These are phyloP conservation scores for Xylariaceae sp. DNA, from an alignment of 2,329 filamentous ascomycete genomes.

Conservation along the genomic window DNA sequence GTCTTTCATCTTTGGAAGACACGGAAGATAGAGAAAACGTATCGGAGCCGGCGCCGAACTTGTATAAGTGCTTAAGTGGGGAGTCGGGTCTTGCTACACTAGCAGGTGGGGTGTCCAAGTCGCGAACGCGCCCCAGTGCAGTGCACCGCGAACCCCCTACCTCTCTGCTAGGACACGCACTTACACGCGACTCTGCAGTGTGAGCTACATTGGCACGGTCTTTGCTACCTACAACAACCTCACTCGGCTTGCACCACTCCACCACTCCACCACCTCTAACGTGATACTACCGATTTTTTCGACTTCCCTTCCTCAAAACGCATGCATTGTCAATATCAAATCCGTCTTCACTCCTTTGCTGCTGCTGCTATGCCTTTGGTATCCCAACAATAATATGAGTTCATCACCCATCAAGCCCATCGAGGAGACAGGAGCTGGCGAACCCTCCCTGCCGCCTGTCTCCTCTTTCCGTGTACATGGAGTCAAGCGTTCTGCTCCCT, in stretches of 20 bases:
- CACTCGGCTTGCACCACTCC: neutral
- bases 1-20: neutral
- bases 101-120: constrained; percentile 23
- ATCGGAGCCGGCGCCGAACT: constrained; percentile 8
- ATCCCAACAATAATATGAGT: constrained; percentile 34
- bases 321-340: no score
- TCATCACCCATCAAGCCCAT: constrained; percentile 38
- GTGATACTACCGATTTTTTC: constrained; percentile 28
- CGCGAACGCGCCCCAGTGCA: constrained; percentile 31
- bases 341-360: no score
- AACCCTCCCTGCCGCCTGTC: constrained; percentile 46
- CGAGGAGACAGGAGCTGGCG: constrained; percentile 45
- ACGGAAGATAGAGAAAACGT: neutral
- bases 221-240: neutral
- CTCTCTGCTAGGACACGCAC: constrained; percentile 25
- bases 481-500: constrained; percentile 68
- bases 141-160: constrained; percentile 28
- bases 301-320: neutral
- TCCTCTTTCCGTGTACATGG: constrained; percentile 46
- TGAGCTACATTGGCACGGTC: constrained; percentile 27
- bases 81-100: neutral
- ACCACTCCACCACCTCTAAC: constrained; percentile 4
- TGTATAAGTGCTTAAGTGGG: constrained; percentile 1
- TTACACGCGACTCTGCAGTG: constrained; percentile 32
- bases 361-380: constrained; percentile 37